Conservation (phyloP, 805 yeast species). For the Pichia phayaonensis region DNA sequence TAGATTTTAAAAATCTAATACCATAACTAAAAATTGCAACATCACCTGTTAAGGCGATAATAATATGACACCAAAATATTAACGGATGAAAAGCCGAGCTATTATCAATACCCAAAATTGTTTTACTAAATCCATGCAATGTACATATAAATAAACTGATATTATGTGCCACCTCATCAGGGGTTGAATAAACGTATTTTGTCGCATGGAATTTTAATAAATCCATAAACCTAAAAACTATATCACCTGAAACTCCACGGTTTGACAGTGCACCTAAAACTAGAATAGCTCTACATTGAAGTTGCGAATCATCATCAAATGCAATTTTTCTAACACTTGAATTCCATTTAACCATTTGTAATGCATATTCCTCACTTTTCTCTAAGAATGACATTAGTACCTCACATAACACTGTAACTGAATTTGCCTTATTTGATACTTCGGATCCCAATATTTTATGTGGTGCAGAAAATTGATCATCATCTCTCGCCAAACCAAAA, state of each 20-base stretch:
- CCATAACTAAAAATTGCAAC: conserved; percentile 25
- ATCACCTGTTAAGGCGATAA: conserved; percentile 21
- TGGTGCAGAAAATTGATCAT: conserved; percentile 21
- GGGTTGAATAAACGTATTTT: neutral
- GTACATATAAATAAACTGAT: conserved; percentile 26
- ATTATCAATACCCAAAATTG: conserved; percentile 41
- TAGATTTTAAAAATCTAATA: conserved; percentile 29
- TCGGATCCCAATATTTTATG: conserved; percentile 20
- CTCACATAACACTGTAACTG: conserved; percentile 55
- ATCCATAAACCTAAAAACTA: conserved; percentile 24
- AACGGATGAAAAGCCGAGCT: conserved; percentile 40
- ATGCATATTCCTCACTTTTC: conserved; percentile 36
- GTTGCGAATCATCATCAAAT: conserved; percentile 44
- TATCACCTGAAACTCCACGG: conserved; percentile 53
- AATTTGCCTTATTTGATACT: conserved; percentile 35
- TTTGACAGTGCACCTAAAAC: conserved; percentile 63
- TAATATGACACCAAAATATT: conserved; percentile 40
- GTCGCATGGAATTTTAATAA: conserved; percentile 17
- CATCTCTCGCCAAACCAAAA: conserved; percentile 60
- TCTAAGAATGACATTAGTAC: conserved; percentile 45
- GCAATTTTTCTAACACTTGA: conserved; percentile 57
- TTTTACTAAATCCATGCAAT: conserved; percentile 38
- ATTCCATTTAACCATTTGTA: conserved; percentile 62
- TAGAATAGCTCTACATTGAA: conserved; percentile 61
- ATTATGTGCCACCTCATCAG: neutral